Percentiles rank a stretch among this genome's conserved stretches.
Conservation (phyloP, 345 rosid species). For the Gossypium anomalum region DNA sequence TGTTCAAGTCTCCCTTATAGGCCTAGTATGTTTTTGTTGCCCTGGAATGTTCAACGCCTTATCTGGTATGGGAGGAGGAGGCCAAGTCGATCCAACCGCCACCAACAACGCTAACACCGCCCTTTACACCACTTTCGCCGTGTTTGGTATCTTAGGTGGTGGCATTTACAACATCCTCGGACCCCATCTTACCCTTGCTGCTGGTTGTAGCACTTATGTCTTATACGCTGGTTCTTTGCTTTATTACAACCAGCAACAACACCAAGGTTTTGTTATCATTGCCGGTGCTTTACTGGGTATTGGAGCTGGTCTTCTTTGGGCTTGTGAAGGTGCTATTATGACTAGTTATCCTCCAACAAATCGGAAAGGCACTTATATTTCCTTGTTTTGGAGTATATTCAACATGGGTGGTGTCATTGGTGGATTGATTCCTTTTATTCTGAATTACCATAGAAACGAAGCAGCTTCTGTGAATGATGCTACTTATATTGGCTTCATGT, state of each 20-base stretch:
- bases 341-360: slow-evolving; percentile 81
- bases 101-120: slow-evolving; percentile 78
- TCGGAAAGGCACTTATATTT: slow-evolving; percentile 77
- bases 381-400: slow-evolving; percentile 69
- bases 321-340: slow-evolving; percentile 92
- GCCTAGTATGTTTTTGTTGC: slow-evolving; percentile 89
- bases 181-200: slow-evolving; percentile 59
- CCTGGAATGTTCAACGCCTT: slow-evolving; percentile 98
- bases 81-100: slow-evolving; percentile 76
- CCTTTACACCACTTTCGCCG: slow-evolving; percentile 52
- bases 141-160: slow-evolving; percentile 54
- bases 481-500: slow-evolving; percentile 72
- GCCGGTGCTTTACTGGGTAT: slow-evolving; percentile 75
- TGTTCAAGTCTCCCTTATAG: slow-evolving; percentile 63
- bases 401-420: slow-evolving; percentile 79
- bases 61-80: slow-evolving; percentile 96
- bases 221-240: slow-evolving; percentile 67
- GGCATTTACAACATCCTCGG: slow-evolving; percentile 59
- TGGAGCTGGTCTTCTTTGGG: slow-evolving; percentile 94
- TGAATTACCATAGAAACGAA: slow-evolving; percentile 46
- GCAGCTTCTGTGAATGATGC: slow-evolving; percentile 64
- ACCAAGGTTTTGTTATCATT: slow-evolving; percentile 48
- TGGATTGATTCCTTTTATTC: slow-evolving; percentile 55
- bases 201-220: slow-evolving; percentile 75
- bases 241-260: slow-evolving; percentile 54